Evolutionary conservation across 2,329 filamentous ascomycete genomes (phyloP).

Genomic region (Fusarium sp.): DNA sequence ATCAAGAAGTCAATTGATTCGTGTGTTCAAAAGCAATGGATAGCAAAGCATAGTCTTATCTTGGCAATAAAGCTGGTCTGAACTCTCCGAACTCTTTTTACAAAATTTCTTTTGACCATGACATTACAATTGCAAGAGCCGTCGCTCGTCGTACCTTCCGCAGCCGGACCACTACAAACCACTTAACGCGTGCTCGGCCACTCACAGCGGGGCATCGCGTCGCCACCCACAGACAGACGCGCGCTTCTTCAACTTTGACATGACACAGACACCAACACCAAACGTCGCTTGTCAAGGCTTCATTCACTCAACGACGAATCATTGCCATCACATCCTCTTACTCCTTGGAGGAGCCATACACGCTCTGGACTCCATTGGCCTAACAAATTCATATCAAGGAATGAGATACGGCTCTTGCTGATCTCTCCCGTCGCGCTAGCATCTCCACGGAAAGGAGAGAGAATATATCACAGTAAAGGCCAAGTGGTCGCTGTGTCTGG

Average conservation of each 20-base stretch:
- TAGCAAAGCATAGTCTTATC: not conserved
- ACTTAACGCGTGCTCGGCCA: slow-evolving; percentile 46
- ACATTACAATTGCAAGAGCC: not conserved
- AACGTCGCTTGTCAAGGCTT: not conserved
- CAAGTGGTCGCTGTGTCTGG: slow-evolving; percentile 32
- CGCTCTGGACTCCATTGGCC: not conserved
- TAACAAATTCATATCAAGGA: not conserved
- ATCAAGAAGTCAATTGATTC: not conserved
- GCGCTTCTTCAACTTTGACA: slow-evolving; percentile 38
- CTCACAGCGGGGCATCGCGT: slow-evolving; percentile 45
- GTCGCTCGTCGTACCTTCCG: not conserved
- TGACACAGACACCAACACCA: slow-evolving; percentile 10
- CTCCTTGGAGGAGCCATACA: not conserved
- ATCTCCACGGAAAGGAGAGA: not conserved
- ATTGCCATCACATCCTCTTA: not conserved
- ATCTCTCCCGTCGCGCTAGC: not conserved
- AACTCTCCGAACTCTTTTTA: not conserved
- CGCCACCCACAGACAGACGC: slow-evolving; percentile 31
- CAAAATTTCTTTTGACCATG: not conserved
- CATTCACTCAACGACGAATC: slow-evolving; percentile 5
- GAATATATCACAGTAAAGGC: not conserved
- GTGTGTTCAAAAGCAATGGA: not conserved
- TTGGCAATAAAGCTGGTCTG: not conserved
- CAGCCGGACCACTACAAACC: slow-evolving; percentile 21
- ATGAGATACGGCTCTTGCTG: not conserved